These are phyloP conservation scores for Salix koriyanagi DNA, from an alignment of 345 rosid species.

Conservation along the genomic window DNA sequence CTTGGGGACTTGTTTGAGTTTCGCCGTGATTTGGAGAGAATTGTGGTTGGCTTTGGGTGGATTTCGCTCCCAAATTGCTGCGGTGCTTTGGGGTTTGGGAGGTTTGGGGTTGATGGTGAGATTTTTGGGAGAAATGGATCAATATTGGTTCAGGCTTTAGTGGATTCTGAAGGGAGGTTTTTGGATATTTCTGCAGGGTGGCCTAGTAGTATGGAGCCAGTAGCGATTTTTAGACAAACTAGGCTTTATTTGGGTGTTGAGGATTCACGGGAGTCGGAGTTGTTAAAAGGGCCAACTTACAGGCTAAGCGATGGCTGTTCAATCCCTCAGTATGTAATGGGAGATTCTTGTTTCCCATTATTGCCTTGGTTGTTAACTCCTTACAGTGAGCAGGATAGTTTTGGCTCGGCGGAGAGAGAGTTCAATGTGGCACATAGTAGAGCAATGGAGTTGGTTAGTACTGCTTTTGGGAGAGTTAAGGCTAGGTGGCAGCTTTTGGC, in stretches of 20 bases:
- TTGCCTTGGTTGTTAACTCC: constrained; percentile 77
- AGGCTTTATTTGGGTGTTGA: constrained; percentile 42
- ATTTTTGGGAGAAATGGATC: constrained; percentile 43
- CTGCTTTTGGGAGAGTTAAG: constrained; percentile 48
- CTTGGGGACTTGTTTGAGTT: constrained; percentile 40
- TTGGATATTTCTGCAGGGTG: constrained; percentile 79
- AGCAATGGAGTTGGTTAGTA: constrained; percentile 40
- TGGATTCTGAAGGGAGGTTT: constrained; percentile 64
- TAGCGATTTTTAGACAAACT: constrained; percentile 43
- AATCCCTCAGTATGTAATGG: constrained; percentile 58
- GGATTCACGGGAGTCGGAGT: constrained; percentile 43
- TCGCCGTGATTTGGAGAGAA: constrained; percentile 29
- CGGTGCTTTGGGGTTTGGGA: constrained; percentile 31
- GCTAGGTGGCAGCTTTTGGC: constrained; percentile 63
- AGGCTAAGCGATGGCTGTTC: constrained; percentile 39
- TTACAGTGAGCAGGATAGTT: constrained; percentile 51
- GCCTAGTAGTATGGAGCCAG: constrained; percentile 52
- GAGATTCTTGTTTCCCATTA: constrained; percentile 63
- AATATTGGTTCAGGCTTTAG: constrained; percentile 69
- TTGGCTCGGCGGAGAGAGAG: constrained; percentile 36
- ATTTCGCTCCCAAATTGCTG: constrained; percentile 65
- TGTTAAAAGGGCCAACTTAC: constrained; percentile 42
- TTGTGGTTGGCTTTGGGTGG: constrained; percentile 52
- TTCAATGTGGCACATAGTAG: constrained; percentile 47
- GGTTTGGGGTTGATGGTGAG: constrained; percentile 46